These are phyloP conservation scores for Phascolomyces articulosus DNA, from an alignment of 371 early-diverging fungal species.

Conservation along the genomic window DNA sequence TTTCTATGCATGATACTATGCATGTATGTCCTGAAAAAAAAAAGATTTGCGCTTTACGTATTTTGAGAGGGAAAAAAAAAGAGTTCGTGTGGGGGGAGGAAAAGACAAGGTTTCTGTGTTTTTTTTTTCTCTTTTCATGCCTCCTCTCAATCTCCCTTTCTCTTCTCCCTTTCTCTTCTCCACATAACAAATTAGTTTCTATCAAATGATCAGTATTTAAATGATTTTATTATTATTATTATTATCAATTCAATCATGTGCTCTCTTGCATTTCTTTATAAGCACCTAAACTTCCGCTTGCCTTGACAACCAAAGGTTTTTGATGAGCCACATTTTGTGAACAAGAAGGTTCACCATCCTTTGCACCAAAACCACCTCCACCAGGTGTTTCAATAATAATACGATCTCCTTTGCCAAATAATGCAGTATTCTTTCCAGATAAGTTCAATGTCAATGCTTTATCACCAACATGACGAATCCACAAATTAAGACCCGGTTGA, in stretches of 20 bases:
- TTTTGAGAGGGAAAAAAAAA: neutral
- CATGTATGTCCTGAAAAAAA: neutral
- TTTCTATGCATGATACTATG: constrained; percentile 1
- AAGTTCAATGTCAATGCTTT: constrained; percentile 63
- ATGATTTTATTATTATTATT: neutral
- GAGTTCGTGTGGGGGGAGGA: no score
- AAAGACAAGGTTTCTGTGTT: no score
- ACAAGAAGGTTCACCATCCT: neutral
- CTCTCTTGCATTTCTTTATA: constrained; percentile 34
- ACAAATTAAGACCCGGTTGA: constrained; percentile 74
- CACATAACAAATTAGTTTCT: no score
- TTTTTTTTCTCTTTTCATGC: no score
- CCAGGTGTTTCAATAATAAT: constrained; percentile 91
- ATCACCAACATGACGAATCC: constrained; percentile 64
- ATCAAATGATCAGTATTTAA: neutral
- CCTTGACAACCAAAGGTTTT: constrained; percentile 14
- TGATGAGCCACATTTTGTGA: neutral
- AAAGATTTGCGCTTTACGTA: neutral
- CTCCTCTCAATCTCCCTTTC: no score
- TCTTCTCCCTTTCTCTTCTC: no score
- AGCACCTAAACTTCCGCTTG: constrained; percentile 28
- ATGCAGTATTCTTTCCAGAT: constrained; percentile 87
- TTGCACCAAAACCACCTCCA: constrained; percentile 79
- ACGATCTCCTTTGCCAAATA: constrained; percentile 77
- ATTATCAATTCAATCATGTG: constrained; percentile 10